Evolutionary conservation across 2,329 filamentous ascomycete species (phyloP), one percentile per base, ranked within the genome.

Genomic region (Aaosphaeria pasadenensis): DNA sequence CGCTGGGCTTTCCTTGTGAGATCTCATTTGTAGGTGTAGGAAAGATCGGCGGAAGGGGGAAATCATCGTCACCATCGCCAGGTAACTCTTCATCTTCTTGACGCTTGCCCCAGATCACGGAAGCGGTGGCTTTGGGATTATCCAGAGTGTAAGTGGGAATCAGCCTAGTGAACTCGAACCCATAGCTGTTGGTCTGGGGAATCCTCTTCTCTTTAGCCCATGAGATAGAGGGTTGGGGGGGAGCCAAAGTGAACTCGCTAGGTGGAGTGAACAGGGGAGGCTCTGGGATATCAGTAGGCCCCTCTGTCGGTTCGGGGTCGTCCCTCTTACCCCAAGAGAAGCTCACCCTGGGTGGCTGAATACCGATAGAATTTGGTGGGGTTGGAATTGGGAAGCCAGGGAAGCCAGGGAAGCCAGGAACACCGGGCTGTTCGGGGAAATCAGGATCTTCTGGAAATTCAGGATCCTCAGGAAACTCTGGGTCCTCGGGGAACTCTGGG

Each of bases 291-390:
- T 43, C 24, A 31, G 48, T 41, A 11, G 38, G 38, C 6, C 11
- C 32, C 28, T 47, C 41, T 3, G 43, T 38, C 4, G 36, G 7
- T 31, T 35, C 17, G 11, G 30, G 24, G 2, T 9, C 7, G 29
- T 54, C 36, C 13, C 55, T 33, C 47, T 54, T 56, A 11, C 50
- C 54, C 56, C 56, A 58, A 28, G 35, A 45, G 28, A 58, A 24
- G 17, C 45, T 55, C 5, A 35, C 44, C 5, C 40, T 45, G 5
- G 57, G 57, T 11, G 55, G 55, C 30, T 45, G 43, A 24, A 57
- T 48, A 11, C 43, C 51, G 29, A 59, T 52, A 7, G 17, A 39
- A 36, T 59, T 50, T 6, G 45, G 35, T 1, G 49, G 56, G 6
- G 47, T 47, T 5, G 50, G 45, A 3, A 39, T 9, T 36, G 33